phyloP scores from a whole-genome alignment of 1,139 yeast species.

The Zygosaccharomyces sapae region DNA sequence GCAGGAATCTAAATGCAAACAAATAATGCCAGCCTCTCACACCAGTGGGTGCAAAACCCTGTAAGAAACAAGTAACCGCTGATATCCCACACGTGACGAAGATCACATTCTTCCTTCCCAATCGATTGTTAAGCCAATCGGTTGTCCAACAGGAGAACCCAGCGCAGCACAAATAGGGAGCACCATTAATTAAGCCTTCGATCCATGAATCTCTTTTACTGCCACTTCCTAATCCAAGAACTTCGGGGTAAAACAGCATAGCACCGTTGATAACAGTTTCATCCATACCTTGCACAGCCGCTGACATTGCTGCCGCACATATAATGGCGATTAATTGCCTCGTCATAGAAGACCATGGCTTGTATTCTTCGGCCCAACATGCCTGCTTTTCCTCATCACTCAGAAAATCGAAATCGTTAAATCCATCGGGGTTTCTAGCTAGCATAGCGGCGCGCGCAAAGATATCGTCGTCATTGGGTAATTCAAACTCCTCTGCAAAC shows the following conservation, averaged over 20 bases:
- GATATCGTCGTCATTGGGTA: constrained; percentile 53
- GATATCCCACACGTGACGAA: constrained; percentile 63
- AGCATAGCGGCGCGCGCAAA: constrained; percentile 73
- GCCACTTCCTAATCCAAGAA: constrained; percentile 48
- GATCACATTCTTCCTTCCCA: constrained; percentile 74
- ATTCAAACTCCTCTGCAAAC: constrained; percentile 57
- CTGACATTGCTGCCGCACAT: constrained; percentile 78
- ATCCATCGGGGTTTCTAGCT: constrained; percentile 61
- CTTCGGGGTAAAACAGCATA: constrained; percentile 59
- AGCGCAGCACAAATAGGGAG: constrained; percentile 77
- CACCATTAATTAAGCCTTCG: constrained; percentile 71
- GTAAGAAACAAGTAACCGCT: constrained; percentile 69
- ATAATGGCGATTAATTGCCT: constrained; percentile 56
- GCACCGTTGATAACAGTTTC: constrained; percentile 88
- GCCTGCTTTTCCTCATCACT: constrained; percentile 55
- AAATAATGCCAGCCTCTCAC: constrained; percentile 59
- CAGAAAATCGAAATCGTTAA: constrained; percentile 55
- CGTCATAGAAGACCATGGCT: constrained; percentile 51
- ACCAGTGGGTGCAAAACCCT: constrained; percentile 53
- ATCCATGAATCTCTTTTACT: constrained; percentile 59
- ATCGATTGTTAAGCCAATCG: constrained; percentile 56
- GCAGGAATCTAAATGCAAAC: constrained; percentile 64
- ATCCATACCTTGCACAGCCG: constrained; percentile 91
- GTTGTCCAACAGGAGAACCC: constrained; percentile 68
- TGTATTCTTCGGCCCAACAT: constrained; percentile 50